Percentiles rank a stretch among this genome's conserved stretches.
phyloP scores from a whole-genome alignment of 1,284 basidiomycete genomes.

The Macrocybe sp. region DNA sequence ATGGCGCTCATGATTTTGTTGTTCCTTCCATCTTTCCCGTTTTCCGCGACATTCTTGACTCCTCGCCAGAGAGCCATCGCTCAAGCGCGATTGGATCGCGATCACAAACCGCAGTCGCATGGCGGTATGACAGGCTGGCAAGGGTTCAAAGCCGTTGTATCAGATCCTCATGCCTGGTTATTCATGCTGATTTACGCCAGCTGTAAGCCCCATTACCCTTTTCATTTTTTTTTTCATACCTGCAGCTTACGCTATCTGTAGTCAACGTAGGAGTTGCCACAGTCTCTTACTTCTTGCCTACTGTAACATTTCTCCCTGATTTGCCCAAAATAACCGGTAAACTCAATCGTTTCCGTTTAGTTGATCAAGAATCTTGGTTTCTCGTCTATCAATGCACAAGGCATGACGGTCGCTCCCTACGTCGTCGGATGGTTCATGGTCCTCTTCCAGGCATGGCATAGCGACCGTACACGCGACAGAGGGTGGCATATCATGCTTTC shows the following conservation, averaged over 20 bases:
- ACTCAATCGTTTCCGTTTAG: constrained; percentile 19
- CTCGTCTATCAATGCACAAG: constrained; percentile 49
- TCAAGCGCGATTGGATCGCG: constrained; percentile 46
- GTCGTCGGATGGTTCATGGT: constrained; percentile 50
- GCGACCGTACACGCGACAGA: constrained; percentile 45
- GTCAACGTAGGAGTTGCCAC: constrained; percentile 55
- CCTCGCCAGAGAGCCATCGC: constrained; percentile 48
- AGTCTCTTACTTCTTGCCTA: constrained; percentile 51
- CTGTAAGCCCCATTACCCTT: constrained; percentile 30
- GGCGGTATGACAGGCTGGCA: constrained; percentile 52
- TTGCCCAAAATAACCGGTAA: neutral
- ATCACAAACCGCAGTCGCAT: constrained; percentile 51
- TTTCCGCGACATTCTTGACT: constrained; percentile 32
- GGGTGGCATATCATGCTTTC: constrained; percentile 52
- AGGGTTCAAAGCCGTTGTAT: constrained; percentile 44
- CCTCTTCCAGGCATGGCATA: constrained; percentile 47
- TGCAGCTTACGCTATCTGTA: constrained; percentile 15
- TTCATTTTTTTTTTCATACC: neutral
- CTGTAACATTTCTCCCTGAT: constrained; percentile 25
- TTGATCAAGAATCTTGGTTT: constrained; percentile 50
- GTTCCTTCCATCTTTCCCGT: constrained; percentile 41
- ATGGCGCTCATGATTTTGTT: constrained; percentile 41
- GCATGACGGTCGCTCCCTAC: constrained; percentile 52
- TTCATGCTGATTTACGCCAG: constrained; percentile 48
- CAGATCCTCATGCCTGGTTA: constrained; percentile 45